Conservation (phyloP, 306 rosid species). For the Vigna mungo region DNA sequence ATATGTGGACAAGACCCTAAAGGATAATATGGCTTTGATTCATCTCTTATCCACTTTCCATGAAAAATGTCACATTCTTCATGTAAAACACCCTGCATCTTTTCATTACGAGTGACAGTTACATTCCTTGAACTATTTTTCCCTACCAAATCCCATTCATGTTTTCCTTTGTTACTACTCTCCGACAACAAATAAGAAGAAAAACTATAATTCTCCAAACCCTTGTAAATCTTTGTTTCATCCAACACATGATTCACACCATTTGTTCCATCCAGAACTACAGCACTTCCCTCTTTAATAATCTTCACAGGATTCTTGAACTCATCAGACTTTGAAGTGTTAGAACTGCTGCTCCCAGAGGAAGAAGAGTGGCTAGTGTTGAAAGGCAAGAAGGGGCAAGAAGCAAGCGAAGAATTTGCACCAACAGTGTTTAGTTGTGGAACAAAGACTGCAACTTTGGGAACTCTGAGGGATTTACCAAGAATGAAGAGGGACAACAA, state of each 20-base stretch:
- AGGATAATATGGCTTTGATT: conserved; percentile 83
- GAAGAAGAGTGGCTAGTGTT: conserved; percentile 26
- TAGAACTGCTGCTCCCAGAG: not conserved
- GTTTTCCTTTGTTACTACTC: conserved; percentile 9
- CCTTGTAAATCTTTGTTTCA: not conserved
- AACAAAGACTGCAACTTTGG: conserved; percentile 47
- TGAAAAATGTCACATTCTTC: conserved; percentile 74
- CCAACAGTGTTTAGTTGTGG: conserved; percentile 37
- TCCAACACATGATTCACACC: conserved; percentile 39
- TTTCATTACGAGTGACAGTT: conserved; percentile 21
- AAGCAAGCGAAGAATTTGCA: conserved; percentile 46
- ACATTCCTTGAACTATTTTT: conserved; percentile 38
- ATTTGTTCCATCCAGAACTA: conserved; percentile 15
- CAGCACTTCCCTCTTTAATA: conserved; percentile 34
- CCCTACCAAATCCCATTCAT: conserved; percentile 33
- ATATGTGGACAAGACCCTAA: conserved; percentile 81
- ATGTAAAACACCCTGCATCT: conserved; percentile 36
- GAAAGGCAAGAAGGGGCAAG: conserved; percentile 42
- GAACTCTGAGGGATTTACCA: conserved; percentile 43
- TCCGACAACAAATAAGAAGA: conserved; percentile 20
- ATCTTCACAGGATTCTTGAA: not conserved
- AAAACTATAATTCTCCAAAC: conserved; percentile 40
- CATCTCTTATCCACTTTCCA: conserved; percentile 85
- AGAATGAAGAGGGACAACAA: conserved; percentile 53
- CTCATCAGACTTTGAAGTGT: conserved; percentile 17